Evolutionary conservation across 768 basidiomycete genomes (phyloP), one percentile per base, ranked within the genome.

Genomic region (Boletales sp.): DNA sequence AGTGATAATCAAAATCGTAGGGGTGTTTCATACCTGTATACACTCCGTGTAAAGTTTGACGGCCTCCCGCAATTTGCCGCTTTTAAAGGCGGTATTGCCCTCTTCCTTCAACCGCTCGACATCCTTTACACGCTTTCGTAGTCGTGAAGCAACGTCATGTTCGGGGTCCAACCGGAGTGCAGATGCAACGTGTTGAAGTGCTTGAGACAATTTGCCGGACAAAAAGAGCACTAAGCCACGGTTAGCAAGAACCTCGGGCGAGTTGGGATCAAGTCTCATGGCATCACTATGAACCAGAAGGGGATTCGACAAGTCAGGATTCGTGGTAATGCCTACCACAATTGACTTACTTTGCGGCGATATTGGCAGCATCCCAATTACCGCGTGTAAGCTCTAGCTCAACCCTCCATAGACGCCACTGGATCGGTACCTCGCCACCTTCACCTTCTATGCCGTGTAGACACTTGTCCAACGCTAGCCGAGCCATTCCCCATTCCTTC

Each of bases 71-170:
- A 82, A 68, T 49, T 73, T 74, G 3, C 78, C 76, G 0, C 60
- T 48, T 67, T 92, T 91, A 70, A 94, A 94, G 2, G 81, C 76
- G 1, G 66, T 60, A 55, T 94, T 94, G 0, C 92, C 92, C 54
- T 90, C 90, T 54, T 93, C 91, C 61, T 94, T 94, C 38, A 87
- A 64, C 50, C 81, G 73, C 53, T 94, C 91, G 15, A 94, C 82
- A 31, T 88, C 87, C 57, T 86, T 87, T n/a, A 90, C 77, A 7
- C 88, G 81, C 64, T 83, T 87, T 38, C 91, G 79, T 46, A 93
- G 69, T 39, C 77, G 78, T 52, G 82, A 80, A 0, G 90, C 90
- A 7, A 72, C 73, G 51, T 82, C 81, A 58, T 88, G 80, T 13
- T 84, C 86, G 0, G 91, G 92, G 64, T 94, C 92, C 30, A 84